Conservation (phyloP, 331 rosid species). For the Pyracantha coccinea region DNA sequence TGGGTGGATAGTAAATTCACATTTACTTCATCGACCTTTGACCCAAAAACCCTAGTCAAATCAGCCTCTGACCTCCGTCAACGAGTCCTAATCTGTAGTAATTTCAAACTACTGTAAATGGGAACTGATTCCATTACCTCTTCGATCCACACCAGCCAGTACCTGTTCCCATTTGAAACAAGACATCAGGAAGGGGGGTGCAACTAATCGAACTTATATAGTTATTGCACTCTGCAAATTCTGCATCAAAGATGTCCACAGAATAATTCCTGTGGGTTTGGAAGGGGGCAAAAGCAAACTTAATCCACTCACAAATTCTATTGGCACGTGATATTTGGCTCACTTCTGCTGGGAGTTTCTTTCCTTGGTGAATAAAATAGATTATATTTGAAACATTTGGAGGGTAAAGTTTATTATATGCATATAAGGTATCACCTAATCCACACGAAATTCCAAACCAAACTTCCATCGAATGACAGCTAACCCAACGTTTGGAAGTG, state of each 20-base stretch:
- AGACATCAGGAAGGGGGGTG: neutral
- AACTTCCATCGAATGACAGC: conserved; percentile 12
- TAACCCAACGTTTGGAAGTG: neutral
- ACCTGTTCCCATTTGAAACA: neutral
- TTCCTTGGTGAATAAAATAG: neutral
- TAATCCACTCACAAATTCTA: neutral
- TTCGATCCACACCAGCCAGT: neutral
- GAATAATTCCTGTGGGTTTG: neutral
- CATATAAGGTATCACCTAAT: neutral
- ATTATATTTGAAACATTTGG: neutral
- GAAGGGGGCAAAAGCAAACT: neutral
- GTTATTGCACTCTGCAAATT: neutral
- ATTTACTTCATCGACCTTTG: neutral
- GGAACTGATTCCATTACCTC: conserved; percentile 7
- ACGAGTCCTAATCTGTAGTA: neutral
- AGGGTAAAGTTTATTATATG: neutral
- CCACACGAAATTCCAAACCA: neutral
- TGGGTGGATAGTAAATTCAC: neutral
- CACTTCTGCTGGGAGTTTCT: conserved; percentile 1
- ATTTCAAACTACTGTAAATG: neutral
- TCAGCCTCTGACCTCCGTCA: neutral
- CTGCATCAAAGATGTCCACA: neutral
- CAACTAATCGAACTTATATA: neutral
- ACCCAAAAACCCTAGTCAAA: neutral
- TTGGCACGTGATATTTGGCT: neutral